Base-by-base conservation (phyloP, 75 land plant species). In the Cunninghamia lanceolata region DNA sequence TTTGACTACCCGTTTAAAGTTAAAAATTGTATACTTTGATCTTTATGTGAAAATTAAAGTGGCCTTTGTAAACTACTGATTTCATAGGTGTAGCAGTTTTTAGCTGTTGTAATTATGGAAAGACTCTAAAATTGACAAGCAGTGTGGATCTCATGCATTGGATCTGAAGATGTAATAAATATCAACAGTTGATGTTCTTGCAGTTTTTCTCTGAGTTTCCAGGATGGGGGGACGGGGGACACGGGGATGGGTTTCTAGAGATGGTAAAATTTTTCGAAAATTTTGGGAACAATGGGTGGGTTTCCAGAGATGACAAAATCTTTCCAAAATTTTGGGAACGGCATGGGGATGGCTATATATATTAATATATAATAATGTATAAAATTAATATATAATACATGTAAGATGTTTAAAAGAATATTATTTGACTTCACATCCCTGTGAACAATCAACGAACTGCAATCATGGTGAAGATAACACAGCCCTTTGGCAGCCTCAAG, bases 391-490 rank as follows among this genome's bases (percentile, higher is more conserved):
- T 50, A 13, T 50, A 50, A 11, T 50, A 50, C 53, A 50, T 15
- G 53, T 2, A 50, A 1, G 53, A 50, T 14, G 2, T 13, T 14
- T 50, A 94, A 63, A 21, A 94, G 86, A 74, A 94, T 94, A 89
- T 94, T 94, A 86, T 93, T 93, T 30, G 91, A 91, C 83, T 94
- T 94, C 32, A 93, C 91, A 75, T 94, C 96, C 11, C 94, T 32
- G 84, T 95, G 95, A 9, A 95, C 89, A 54, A 95, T 94, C 80
- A 93, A 34, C 4, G 92, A 94, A 4, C 89, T 88, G 86, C 94
- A 94, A 82, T 95, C 96, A 52, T 95, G 96, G 88, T 95, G 96
- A 59, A 95, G 90, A 70, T 94, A 94, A 84, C 93, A 90, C 15
- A 93, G 68, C 11, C 95, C 96, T n/a, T 86, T 83, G 1, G 95